A percentile compares a stretch with the other conserved stretches of the same genome.
Conservation (phyloP, 116 monocot species). For the Trichopus zeylanicus region DNA sequence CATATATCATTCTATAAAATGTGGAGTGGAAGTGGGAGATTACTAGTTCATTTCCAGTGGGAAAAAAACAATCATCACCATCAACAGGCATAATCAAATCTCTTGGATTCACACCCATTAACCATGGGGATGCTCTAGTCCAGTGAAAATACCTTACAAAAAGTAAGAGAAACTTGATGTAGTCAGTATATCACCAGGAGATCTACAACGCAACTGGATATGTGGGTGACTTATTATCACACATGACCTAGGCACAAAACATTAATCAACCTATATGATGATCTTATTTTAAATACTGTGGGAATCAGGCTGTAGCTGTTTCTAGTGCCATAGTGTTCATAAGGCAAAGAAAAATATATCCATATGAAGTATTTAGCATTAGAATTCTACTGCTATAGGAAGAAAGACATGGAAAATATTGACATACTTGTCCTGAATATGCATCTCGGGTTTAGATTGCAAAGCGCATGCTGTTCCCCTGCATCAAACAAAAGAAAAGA, state of each 20-base stretch:
- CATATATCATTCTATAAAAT: neutral
- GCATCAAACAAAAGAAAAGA: neutral
- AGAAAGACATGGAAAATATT: neutral
- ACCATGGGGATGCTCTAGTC: conserved; percentile 91
- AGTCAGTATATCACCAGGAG: neutral
- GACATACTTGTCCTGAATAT: neutral
- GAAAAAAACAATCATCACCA: conserved; percentile 89
- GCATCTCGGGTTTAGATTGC: neutral
- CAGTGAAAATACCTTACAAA: conserved; percentile 71
- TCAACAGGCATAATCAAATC: conserved; percentile 68
- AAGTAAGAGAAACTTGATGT: neutral
- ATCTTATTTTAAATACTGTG: too few species aligned
- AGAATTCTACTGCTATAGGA: too few species aligned
- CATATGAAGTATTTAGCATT: too few species aligned
- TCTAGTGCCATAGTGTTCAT: too few species aligned
- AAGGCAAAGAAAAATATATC: too few species aligned
- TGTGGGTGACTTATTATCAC: neutral
- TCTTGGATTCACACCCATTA: conserved; percentile 71
- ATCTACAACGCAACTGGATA: neutral
- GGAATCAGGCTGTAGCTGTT: too few species aligned
- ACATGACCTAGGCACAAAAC: too few species aligned
- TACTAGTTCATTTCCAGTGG: conserved; percentile 90
- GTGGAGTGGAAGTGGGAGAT: neutral
- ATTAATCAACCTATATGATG: too few species aligned
- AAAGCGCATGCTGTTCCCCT: neutral